These are phyloP conservation scores for Lactarius indigo DNA, from an alignment of 768 basidiomycete species.

Conservation along the genomic window DNA sequence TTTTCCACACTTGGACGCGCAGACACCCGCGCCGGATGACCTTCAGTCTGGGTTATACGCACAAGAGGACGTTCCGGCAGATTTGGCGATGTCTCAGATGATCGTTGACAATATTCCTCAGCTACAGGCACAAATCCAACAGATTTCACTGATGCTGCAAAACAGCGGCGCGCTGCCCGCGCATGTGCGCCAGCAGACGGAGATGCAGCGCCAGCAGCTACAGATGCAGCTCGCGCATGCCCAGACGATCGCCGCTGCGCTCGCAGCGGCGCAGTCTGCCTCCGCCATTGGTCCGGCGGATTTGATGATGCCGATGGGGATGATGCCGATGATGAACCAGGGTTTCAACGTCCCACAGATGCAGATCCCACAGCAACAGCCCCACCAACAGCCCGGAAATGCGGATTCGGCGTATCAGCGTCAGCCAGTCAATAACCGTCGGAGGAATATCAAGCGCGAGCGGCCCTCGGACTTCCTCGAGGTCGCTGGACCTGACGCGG, in stretches of 20 bases:
- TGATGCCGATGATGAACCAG: conserved; percentile 22
- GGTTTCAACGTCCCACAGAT: conserved; percentile 21
- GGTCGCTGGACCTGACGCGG: conserved; percentile 45
- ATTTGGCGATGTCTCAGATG: conserved; percentile 67
- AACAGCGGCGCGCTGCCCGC: conserved; percentile 65
- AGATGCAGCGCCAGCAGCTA: conserved; percentile 78
- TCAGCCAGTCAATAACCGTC: conserved; percentile 74
- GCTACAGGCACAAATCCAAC: conserved; percentile 81
- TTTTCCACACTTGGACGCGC: neutral
- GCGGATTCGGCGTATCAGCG: conserved; percentile 88
- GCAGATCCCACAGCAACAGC: conserved; percentile 34
- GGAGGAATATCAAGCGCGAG: conserved; percentile 74
- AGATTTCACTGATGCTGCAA: conserved; percentile 75
- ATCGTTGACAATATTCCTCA: conserved; percentile 74
- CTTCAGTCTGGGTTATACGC: conserved; percentile 60
- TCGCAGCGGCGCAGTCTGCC: conserved; percentile 38
- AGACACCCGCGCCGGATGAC: conserved; percentile 22
- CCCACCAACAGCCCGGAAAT: conserved; percentile 62
- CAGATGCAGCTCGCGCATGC: conserved; percentile 79
- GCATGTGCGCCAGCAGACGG: conserved; percentile 72
- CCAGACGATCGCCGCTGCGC: conserved; percentile 63
- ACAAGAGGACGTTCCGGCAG: conserved; percentile 62
- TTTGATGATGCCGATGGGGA: conserved; percentile 36
- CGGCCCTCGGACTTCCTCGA: conserved; percentile 83
- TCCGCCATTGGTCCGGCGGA: conserved; percentile 35